phyloP scores from a whole-genome alignment of 139 green algal species.

The Volvox africanus region DNA sequence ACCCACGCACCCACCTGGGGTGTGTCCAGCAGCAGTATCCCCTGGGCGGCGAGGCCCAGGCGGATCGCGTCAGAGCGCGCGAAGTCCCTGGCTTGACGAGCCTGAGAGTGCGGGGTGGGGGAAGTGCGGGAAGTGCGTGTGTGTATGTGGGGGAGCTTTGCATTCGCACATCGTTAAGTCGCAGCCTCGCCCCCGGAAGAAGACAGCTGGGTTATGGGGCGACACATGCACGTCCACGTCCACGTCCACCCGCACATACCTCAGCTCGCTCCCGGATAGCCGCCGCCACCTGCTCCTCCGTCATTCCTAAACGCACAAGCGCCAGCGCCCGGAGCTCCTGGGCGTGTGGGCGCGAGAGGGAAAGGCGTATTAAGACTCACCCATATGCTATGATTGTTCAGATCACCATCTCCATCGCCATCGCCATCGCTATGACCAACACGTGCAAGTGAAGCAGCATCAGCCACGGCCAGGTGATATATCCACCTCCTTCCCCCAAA shows the following conservation, averaged over 20 bases:
- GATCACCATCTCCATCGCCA: background rate
- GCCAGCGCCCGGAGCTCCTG: constrained; percentile 78
- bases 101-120: constrained; percentile 34
- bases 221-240: too few relatives aligned
- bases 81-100: constrained; percentile 87
- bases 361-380: background rate
- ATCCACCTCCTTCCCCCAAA: too few relatives aligned
- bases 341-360: background rate
- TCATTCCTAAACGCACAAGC: constrained; percentile 80
- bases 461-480: background rate
- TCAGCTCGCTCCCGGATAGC: constrained; percentile 67
- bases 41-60: constrained; percentile 66
- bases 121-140: too few relatives aligned
- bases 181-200: too few relatives aligned
- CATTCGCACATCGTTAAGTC: too few relatives aligned
- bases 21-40: constrained; percentile 86
- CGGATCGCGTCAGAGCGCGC: constrained; percentile 75
- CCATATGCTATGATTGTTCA: too few relatives aligned
- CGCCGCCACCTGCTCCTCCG: constrained; percentile 72
- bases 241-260: constrained; percentile 12
- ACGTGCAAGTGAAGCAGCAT: background rate
- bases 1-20: constrained; percentile 50
- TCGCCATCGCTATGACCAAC: background rate
- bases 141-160: too few relatives aligned
- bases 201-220: too few relatives aligned